A percentile compares a stretch with the other conserved stretches of the same genome.
phyloP scores from a whole-genome alignment of 2,329 filamentous ascomycete species.

The Meredithiella fracta region DNA sequence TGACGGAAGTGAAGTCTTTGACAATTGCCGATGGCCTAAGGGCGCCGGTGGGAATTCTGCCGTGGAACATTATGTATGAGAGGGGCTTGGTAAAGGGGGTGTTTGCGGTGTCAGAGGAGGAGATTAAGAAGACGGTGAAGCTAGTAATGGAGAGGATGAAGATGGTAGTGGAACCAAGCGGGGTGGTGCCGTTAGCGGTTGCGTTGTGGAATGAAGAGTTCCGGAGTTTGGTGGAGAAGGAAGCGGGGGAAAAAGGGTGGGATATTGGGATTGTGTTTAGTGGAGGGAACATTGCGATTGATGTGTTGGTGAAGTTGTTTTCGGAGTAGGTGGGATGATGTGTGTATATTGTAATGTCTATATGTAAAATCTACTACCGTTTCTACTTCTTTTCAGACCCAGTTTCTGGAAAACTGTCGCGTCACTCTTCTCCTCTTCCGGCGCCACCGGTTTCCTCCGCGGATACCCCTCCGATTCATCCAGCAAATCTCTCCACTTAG shows the following conservation, averaged over 20 bases:
- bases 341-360: background rate
- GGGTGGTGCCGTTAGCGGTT: slow-evolving; percentile 69
- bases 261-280: slow-evolving; percentile 44
- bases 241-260: slow-evolving; percentile 61
- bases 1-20: slow-evolving; percentile 53
- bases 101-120: slow-evolving; percentile 58
- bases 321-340: slow-evolving; percentile 12
- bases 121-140: slow-evolving; percentile 62
- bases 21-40: slow-evolving; percentile 82
- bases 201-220: slow-evolving; percentile 79
- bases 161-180: slow-evolving; percentile 76
- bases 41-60: slow-evolving; percentile 60
- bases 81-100: slow-evolving; percentile 52
- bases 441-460: slow-evolving; percentile 3
- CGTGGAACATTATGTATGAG: slow-evolving; percentile 65
- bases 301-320: slow-evolving; percentile 37
- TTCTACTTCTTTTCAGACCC: background rate
- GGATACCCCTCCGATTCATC: slow-evolving; percentile 25
- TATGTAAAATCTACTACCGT: background rate
- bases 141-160: slow-evolving; percentile 79
- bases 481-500: slow-evolving; percentile 48
- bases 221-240: slow-evolving; percentile 47
- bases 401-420: background rate
- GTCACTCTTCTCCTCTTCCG: background rate
- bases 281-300: slow-evolving; percentile 42